These are phyloP conservation scores for Dalbergia cultrata DNA, from an alignment of 306 rosid genomes.

Conservation along the genomic window DNA sequence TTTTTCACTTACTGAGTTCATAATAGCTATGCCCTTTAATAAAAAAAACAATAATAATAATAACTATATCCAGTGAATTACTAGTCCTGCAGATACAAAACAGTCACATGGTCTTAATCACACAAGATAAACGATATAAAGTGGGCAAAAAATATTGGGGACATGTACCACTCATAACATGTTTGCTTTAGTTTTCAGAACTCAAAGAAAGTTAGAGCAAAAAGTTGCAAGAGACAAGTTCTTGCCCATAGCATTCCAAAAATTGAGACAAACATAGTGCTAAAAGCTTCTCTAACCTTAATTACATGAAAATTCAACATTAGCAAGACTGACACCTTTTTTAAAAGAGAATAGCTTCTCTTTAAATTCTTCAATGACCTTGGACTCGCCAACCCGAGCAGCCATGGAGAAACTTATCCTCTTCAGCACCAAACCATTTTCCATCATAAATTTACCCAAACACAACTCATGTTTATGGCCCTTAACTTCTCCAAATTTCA, in stretches of 20 bases:
- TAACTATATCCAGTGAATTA: too few species aligned
- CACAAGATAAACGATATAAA: too few species aligned
- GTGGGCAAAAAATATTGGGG: not conserved
- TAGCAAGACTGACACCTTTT: slow-evolving; percentile 9
- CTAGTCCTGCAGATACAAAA: too few species aligned
- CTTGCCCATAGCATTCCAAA: too few species aligned
- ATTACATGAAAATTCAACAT: slow-evolving; percentile 24
- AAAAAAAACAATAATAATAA: too few species aligned
- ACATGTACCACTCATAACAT: not conserved
- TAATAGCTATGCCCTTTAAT: not conserved
- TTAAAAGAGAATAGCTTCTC: slow-evolving; percentile 31
- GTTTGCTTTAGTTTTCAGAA: not conserved
- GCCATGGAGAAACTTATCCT: slow-evolving; percentile 18
- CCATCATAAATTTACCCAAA: slow-evolving; percentile 32
- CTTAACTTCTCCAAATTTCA: not conserved
- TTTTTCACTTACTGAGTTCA: not conserved
- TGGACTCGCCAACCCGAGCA: accelerated
- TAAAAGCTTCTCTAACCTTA: not conserved
- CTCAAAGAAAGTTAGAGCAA: too few species aligned
- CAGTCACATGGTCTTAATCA: too few species aligned
- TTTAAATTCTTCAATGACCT: slow-evolving; percentile 10
- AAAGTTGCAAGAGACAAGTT: too few species aligned
- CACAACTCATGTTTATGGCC: not conserved
- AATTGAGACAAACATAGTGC: too few species aligned
- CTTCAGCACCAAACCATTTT: slow-evolving; percentile 26